Percentiles rank a stretch among this genome's conserved stretches.
phyloP scores from a whole-genome alignment of 2,329 filamentous ascomycete genomes.

The Aspergillus vadensis region DNA sequence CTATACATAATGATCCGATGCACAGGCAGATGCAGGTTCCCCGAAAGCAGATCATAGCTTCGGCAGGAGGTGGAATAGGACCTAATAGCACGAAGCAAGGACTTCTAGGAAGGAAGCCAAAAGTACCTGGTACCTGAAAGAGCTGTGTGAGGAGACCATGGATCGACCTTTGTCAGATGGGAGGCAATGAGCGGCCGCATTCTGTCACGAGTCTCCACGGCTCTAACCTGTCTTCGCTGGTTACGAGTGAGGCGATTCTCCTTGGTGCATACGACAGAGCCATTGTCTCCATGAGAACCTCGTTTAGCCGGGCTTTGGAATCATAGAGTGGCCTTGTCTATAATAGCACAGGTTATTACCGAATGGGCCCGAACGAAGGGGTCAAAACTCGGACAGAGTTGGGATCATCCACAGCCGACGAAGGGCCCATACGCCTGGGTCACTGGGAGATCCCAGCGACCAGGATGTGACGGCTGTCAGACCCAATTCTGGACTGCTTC shows the following conservation, averaged over 20 bases:
- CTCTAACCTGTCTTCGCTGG: background rate
- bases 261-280: background rate
- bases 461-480: slow-evolving; percentile 23
- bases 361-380: slow-evolving; percentile 16
- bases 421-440: slow-evolving; percentile 21
- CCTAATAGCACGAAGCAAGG: slow-evolving; percentile 38
- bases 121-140: slow-evolving; percentile 23
- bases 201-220: slow-evolving; percentile 1
- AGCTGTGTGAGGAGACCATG: slow-evolving; percentile 26
- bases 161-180: background rate
- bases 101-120: slow-evolving; percentile 15
- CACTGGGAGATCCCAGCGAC: slow-evolving; percentile 25
- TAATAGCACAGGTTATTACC: slow-evolving; percentile 6
- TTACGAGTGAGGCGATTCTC: background rate
- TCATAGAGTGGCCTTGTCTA: slow-evolving; percentile 4
- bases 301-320: background rate
- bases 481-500: slow-evolving; percentile 23
- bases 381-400: slow-evolving; percentile 18
- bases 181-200: background rate
- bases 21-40: slow-evolving; percentile 19
- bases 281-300: background rate
- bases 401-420: slow-evolving; percentile 22
- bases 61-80: slow-evolving; percentile 20
- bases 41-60: slow-evolving; percentile 23
- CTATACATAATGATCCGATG: slow-evolving; percentile 26